Evolutionary conservation across 1,139 yeast species (phyloP), one percentile per base, ranked within the genome.

Genomic region (Cylindricascospora bacillispora): DNA sequence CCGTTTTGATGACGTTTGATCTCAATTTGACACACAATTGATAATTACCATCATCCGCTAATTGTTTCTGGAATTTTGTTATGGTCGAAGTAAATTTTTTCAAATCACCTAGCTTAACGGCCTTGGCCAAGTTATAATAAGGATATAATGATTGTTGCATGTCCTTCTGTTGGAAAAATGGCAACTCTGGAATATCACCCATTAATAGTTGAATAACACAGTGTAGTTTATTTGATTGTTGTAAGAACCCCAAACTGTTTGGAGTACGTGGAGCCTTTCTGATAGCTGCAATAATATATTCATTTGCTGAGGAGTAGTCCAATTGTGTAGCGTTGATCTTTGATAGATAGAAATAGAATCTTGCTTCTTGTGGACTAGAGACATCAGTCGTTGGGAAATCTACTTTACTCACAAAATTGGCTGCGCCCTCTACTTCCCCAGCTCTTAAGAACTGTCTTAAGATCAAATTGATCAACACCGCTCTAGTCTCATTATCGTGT

Each of bases 1-100:
- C 99, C 1, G 99, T 86, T 60, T 89, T 92, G 57, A 92, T 89
- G 39, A 92, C 99, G 54, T 89, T 92, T 52, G 93, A 95, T 55
- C 97, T 80, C 47, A 92, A 68, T 52, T 98, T 73, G 29, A 83
- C 67, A 30, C 92, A 92, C 45, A 92, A 67, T 19, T 85, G 81
- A 53, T 74, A 82, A 45, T 77, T 82, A 34, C 81, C 86, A 56
- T 92, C 98, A 35, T 63, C 68, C 46, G 73, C 67, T 46, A 86
- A 73, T 25, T 59, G 63, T 2, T 58, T 59, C 42, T 76, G 81
- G 52, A 76, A 78, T 45, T 71, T 69, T 27, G 65, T 60, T 43
- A 86, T 64, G n/a, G 82, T 79, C 31, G 73, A 70, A 28, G 80
- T 74, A 56, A 92, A 92, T 39, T 79, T 65, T 39, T 73, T 72